Evolutionary conservation across 1,139 yeast genomes (phyloP).

Genomic region (Kodamaea plutei): DNA sequence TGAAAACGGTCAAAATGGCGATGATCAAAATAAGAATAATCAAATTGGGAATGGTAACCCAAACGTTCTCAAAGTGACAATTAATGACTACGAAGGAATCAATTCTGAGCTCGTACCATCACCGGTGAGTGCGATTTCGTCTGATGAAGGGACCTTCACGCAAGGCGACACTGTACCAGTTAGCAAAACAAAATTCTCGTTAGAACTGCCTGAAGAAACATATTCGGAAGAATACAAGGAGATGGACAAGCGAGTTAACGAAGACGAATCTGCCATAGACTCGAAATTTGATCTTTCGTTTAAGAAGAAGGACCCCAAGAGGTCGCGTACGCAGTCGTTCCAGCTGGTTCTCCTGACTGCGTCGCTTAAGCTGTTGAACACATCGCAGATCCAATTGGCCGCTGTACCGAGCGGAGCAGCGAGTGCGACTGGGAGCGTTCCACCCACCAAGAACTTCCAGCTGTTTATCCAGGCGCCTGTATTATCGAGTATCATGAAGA

Average conservation of each 20-base stretch:
- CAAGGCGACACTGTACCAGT: too few relatives aligned
- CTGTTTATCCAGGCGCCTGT: constrained; percentile 49
- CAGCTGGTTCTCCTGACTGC: constrained; percentile 64
- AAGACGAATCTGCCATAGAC: constrained; percentile 4
- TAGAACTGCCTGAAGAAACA: constrained; percentile 4
- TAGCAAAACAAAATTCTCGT: too few relatives aligned
- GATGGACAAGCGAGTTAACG: constrained; percentile 4
- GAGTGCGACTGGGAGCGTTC: constrained; percentile 3
- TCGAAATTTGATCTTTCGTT: constrained; percentile 33
- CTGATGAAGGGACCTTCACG: too few relatives aligned
- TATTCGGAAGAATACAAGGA: too few relatives aligned
- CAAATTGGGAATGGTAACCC: too few relatives aligned
- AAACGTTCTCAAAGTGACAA: too few relatives aligned
- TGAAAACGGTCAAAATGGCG: too few relatives aligned
- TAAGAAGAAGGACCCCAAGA: constrained; percentile 50
- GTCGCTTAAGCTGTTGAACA: constrained; percentile 45
- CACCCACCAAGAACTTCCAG: constrained; percentile 34
- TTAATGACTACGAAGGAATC: too few relatives aligned
- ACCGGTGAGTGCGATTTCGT: too few relatives aligned
- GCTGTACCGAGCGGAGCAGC: constrained; percentile 6
- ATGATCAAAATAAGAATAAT: too few relatives aligned
- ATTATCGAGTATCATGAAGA: constrained; percentile 34
- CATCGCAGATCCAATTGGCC: constrained; percentile 14
- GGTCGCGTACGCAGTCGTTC: constrained; percentile 55
- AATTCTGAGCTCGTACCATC: too few relatives aligned